phyloP scores from a whole-genome alignment of 441 rosid species.

The Jatropha podagrica region DNA sequence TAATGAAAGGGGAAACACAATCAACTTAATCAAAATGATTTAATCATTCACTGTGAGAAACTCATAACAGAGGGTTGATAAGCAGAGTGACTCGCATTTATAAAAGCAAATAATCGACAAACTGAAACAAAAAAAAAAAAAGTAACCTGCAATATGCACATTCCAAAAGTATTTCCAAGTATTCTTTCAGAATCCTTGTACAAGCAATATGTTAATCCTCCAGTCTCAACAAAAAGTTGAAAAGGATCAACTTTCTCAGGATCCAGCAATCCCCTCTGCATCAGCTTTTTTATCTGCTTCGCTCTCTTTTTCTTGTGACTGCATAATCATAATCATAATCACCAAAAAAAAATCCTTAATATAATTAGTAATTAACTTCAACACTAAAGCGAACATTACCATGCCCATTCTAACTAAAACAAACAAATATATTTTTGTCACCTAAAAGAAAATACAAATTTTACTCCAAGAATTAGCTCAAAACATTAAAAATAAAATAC shows the following conservation, averaged over 20 bases:
- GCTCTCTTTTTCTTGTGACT: slow-evolving; percentile 89
- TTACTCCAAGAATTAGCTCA: not conserved
- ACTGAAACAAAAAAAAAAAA: not conserved
- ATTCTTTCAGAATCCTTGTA: slow-evolving; percentile 89
- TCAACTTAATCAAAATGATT: slow-evolving; percentile 7
- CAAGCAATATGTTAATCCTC: slow-evolving; percentile 77
- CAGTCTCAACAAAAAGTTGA: slow-evolving; percentile 84
- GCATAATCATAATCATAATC: slow-evolving; percentile 27
- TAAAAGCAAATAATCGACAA: slow-evolving; percentile 1
- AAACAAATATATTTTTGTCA: not conserved
- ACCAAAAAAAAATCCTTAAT: not conserved
- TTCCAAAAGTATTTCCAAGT: slow-evolving; percentile 94
- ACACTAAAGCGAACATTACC: not conserved
- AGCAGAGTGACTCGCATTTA: not conserved
- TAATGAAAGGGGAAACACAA: slow-evolving; percentile 28
- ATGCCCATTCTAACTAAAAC: not conserved
- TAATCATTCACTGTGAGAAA: not conserved
- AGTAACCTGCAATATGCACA: slow-evolving; percentile 88
- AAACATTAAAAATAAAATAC: not conserved
- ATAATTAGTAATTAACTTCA: not conserved
- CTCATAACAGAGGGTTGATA: not conserved
- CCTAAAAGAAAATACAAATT: not conserved
- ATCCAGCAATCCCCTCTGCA: slow-evolving; percentile 89
- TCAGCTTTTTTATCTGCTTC: slow-evolving; percentile 78
- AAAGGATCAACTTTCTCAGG: slow-evolving; percentile 96